A percentile compares a stretch with the other conserved stretches of the same genome.
phyloP scores from a whole-genome alignment of 441 rosid genomes.

The Corymbia calophylla region DNA sequence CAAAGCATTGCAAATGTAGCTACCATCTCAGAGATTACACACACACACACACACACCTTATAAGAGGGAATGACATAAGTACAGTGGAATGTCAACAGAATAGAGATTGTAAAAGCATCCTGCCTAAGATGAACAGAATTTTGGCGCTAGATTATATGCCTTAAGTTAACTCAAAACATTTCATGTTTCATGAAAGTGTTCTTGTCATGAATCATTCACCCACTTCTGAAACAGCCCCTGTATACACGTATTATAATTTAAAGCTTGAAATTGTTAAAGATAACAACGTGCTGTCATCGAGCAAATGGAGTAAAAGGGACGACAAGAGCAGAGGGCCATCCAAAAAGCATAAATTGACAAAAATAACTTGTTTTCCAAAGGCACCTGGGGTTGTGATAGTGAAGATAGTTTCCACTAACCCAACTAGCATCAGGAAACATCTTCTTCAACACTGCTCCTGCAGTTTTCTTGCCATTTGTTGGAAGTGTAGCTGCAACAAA shows the following conservation, averaged over 20 bases:
- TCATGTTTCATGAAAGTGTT: background rate
- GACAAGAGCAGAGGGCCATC: background rate
- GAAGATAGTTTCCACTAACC: slow-evolving; percentile 91
- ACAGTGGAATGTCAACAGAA: background rate
- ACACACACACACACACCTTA: background rate
- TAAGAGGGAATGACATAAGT: background rate
- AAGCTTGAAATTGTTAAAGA: background rate
- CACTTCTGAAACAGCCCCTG: background rate
- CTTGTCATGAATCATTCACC: background rate
- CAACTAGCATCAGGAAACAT: slow-evolving; percentile 89
- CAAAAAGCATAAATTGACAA: background rate
- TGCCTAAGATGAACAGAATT: background rate
- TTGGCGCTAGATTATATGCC: background rate
- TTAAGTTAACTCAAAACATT: background rate
- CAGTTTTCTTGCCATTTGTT: slow-evolving; percentile 83
- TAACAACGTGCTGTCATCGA: background rate
- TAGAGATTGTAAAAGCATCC: background rate
- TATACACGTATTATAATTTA: background rate
- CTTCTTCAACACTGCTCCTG: slow-evolving; percentile 74
- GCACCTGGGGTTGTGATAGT: slow-evolving; percentile 90
- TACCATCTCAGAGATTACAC: background rate
- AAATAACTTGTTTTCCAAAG: background rate
- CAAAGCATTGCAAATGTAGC: background rate
- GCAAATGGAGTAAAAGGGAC: background rate
- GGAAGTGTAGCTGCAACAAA: slow-evolving; percentile 98